Evolutionary conservation across 2,329 filamentous ascomycete genomes (phyloP), one percentile per base, ranked within the genome.

Genomic region (Colletotrichum tropicicola): DNA sequence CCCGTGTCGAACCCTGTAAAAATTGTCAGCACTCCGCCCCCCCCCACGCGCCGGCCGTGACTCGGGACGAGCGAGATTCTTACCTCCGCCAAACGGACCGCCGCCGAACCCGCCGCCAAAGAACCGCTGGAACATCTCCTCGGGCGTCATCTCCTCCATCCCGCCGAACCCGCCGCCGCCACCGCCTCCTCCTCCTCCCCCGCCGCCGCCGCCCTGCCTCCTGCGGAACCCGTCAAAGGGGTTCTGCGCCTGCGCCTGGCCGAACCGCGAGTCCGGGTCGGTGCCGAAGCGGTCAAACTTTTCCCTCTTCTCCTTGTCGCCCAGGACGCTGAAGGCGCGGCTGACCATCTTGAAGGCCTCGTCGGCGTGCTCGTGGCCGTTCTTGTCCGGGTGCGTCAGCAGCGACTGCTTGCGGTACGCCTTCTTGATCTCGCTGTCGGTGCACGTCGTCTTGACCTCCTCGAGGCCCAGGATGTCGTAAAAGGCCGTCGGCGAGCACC

Each of bases 281-380:
- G 92, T 94, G 62, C 96, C 96, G 78, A 91, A 97, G 68, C 88
- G 88, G 79, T 99, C 96, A 75, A 86, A 99, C 78, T 92, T 93
- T 15, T 91, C 85, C 75, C 93, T 91, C 88, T 98, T 98, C 69
- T 98, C 95, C 74, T 93, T 87, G 77, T 99, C 96, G 67, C 93
- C 95, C 51, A 99, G 83, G 55, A 98, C 89, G 71, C 97, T 92
- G 77, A 99, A 99, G 15, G 96, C 96, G 72, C 93, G 87, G 73
- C 93, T 92, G 23, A 99, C 94, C 92, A 98, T 92, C 84, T 99
- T 99, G 83, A 99, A 99, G 30, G 96, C 96, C 82, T 99, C 96
- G 77, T 98, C 96, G 59, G 96, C 95, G 65, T 97, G 89, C 37
- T 95, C 91, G 77, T 98, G 94, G 53, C 94, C 94, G 85, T 99